Base-by-base conservation (phyloP, 257 asterid species). In the Salvia miltiorrhiza region DNA sequence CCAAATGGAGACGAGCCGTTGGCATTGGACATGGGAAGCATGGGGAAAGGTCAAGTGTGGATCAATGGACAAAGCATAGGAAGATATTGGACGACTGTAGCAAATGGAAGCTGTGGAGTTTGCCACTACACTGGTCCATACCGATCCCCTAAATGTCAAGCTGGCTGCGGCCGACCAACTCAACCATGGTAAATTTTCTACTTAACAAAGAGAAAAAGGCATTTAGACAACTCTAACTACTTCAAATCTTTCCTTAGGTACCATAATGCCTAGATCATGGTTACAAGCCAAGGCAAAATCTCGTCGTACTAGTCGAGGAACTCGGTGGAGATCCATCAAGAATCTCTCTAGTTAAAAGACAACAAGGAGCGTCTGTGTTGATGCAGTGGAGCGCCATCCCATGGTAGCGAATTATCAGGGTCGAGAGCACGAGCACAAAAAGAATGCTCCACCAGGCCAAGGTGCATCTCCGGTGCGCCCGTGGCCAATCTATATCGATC, bases 31-130 rank as follows among this genome's bases (percentile, higher is more conserved):
- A 80, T 90, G 93, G 77, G 72, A 55, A 82, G 87, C 76, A 90
- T 89, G 96, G 85, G 90, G 11, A 89, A 89, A 70, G 96, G 95
- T 14, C 92, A 89, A 76, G 84, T 85, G 43, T 90, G 93, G 96
- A 83, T 87, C 83, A 90, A 90, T 43, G 96, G 95, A 16, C 87
- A 87, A 79, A 90, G 84, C 82, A 79, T 86, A 12, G 96, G 96
- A 23, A 65, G 95, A 76, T 86, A 84, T 68, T 90, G 95, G 95
- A 71, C 72, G 23, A 75, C 76, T 48, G 39, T 19, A 20, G 89
- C 93, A 45, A 85, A 84, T 20, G 91, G 95, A 11, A 71, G 59
- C 43, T 87, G 95, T 52, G 75, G 80, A 10, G 52, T 11, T 24
- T 90, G 94, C 68, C 83, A 78, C 78, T 87, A 90, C 55, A 43